Conservation (phyloP, 1,284 basidiomycete species). For the Ustilago crameri region DNA sequence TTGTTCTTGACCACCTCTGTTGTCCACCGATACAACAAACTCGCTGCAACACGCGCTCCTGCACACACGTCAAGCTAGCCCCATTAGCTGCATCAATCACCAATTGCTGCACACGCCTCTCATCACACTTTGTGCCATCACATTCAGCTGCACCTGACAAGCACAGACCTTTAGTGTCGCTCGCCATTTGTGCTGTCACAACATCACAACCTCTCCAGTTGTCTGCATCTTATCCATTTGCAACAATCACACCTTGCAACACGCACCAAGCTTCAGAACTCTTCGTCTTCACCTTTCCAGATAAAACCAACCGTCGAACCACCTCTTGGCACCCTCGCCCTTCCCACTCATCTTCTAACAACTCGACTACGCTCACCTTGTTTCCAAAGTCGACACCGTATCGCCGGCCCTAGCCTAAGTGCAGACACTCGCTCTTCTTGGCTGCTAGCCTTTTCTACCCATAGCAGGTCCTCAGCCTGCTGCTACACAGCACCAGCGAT, state of each 20-base stretch:
- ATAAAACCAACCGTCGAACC: slow-evolving; percentile 1
- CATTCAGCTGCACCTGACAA: slow-evolving; percentile 4
- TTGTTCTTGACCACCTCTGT: not conserved
- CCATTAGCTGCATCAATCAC: slow-evolving; percentile 12
- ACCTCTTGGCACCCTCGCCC: not conserved
- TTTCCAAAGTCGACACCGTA: not conserved
- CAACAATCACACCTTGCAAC: slow-evolving; percentile 9
- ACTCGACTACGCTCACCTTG: not conserved
- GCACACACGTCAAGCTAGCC: slow-evolving; percentile 20
- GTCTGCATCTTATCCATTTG: slow-evolving; percentile 8
- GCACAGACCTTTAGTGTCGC: slow-evolving; percentile 7
- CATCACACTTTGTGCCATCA: slow-evolving; percentile 26
- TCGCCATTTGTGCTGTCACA: slow-evolving; percentile 33
- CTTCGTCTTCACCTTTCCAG: not conserved
- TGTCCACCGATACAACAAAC: not conserved
- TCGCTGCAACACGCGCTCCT: slow-evolving; percentile 6
- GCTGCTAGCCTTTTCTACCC: not conserved
- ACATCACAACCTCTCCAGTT: slow-evolving; percentile 17
- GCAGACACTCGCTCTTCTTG: not conserved
- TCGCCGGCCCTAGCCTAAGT: not conserved
- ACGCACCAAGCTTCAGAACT: not conserved
- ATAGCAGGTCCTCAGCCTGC: slow-evolving; percentile 15
- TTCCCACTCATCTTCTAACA: not conserved
- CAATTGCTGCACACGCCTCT: slow-evolving; percentile 21
- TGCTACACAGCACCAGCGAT: slow-evolving; percentile 25